A percentile compares a stretch with the other conserved stretches of the same genome.
phyloP scores from a whole-genome alignment of 495 filamentous ascomycete genomes.

The Durotheca rogersii region DNA sequence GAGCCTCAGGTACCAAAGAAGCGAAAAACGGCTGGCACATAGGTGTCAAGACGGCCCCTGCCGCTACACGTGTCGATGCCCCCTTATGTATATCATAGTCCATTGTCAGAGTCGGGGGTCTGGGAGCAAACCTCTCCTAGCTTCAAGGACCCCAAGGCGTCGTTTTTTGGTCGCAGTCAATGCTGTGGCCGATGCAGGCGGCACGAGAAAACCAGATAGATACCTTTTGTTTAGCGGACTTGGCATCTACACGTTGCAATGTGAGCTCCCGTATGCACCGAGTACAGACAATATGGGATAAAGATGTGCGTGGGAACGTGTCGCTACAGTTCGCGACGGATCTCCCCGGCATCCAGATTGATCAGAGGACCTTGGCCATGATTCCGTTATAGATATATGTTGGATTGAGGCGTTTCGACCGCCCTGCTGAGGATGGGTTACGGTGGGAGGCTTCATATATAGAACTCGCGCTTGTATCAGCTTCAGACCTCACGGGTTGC shows the following conservation, averaged over 20 bases:
- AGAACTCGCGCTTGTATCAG: too few species aligned
- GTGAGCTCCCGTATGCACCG: background rate
- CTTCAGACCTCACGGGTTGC: too few species aligned
- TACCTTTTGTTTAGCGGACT: slow-evolving; percentile 3
- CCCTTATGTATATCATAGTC: slow-evolving; percentile 1
- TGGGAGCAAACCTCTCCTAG: background rate
- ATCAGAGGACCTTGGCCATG: too few species aligned
- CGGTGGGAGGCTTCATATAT: too few species aligned
- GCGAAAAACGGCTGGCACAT: slow-evolving; percentile 48
- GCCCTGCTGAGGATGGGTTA: too few species aligned
- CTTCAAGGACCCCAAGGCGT: slow-evolving; percentile 2
- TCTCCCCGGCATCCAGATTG: too few species aligned
- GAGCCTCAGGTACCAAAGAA: slow-evolving; percentile 39
- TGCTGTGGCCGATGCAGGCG: slow-evolving; percentile 8
- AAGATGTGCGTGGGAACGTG: too few species aligned
- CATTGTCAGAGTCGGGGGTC: slow-evolving; percentile 16
- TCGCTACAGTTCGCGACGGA: too few species aligned
- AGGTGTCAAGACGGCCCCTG: slow-evolving; percentile 40
- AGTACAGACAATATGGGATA: background rate
- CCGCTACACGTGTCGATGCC: background rate
- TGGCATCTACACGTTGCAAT: background rate
- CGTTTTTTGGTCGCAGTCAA: slow-evolving; percentile 1
- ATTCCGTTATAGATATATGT: too few species aligned
- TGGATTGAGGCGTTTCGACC: too few species aligned
- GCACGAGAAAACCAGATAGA: background rate